Evolutionary conservation across 2,329 filamentous ascomycete genomes (phyloP).

Genomic region (Huntiella bhutanensis): DNA sequence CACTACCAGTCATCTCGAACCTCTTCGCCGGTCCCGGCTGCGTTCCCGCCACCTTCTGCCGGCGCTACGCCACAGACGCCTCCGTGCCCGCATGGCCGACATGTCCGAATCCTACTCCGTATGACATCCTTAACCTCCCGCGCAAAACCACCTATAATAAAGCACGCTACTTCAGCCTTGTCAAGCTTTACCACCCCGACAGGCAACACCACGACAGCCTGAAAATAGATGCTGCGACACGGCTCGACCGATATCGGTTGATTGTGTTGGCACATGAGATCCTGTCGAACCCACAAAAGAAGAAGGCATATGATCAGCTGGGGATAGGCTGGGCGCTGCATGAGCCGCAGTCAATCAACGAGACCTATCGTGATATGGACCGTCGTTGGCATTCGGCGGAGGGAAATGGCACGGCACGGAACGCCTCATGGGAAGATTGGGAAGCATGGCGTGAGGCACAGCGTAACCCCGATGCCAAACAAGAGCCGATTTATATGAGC

Average conservation of each 20-base stretch:
- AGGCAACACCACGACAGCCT: slow-evolving; percentile 20
- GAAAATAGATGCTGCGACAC: slow-evolving; percentile 19
- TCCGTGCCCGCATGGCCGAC: slow-evolving; percentile 27
- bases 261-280: slow-evolving; percentile 77
- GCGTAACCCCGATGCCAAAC: slow-evolving; percentile 22
- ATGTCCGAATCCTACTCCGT: slow-evolving; percentile 49
- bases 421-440: slow-evolving; percentile 98
- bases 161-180: slow-evolving; percentile 67
- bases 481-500: slow-evolving; percentile 47
- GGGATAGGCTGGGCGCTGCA: slow-evolving; percentile 62
- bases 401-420: slow-evolving; percentile 34
- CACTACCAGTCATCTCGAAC: no score
- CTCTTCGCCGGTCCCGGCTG: no score
- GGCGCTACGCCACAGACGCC: not conserved
- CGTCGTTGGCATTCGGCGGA: slow-evolving; percentile 27
- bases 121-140: slow-evolving; percentile 56
- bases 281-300: slow-evolving; percentile 61
- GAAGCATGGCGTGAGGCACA: slow-evolving; percentile 49
- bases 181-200: slow-evolving; percentile 93
- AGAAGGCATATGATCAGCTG: slow-evolving; percentile 62
- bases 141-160: slow-evolving; percentile 56
- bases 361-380: slow-evolving; percentile 23
- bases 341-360: slow-evolving; percentile 27
- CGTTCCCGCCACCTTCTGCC: not conserved
- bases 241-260: slow-evolving; percentile 77